phyloP scores from a whole-genome alignment of 768 basidiomycete species.

The Agaricus subrufescens region DNA sequence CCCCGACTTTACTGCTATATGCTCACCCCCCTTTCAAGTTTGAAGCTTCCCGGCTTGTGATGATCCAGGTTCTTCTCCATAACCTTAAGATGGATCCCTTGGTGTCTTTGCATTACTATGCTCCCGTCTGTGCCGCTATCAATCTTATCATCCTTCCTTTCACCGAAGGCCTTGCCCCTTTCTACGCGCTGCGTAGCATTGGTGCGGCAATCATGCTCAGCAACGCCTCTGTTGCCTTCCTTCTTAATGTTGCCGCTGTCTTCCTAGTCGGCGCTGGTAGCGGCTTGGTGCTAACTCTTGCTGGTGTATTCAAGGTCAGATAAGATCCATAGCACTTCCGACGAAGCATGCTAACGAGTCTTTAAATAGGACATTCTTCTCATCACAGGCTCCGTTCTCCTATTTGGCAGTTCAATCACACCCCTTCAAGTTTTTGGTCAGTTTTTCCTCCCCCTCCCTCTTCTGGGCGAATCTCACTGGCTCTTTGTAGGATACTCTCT shows the following conservation, averaged over 20 bases:
- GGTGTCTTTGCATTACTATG: slow-evolving; percentile 93
- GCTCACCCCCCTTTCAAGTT: slow-evolving; percentile 44
- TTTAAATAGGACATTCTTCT: slow-evolving; percentile 80
- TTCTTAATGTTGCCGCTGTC: slow-evolving; percentile 89
- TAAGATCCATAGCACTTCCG: background rate
- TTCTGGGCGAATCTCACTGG: background rate
- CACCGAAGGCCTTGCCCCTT: slow-evolving; percentile 87
- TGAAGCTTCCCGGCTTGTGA: slow-evolving; percentile 90
- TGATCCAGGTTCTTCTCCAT: slow-evolving; percentile 93
- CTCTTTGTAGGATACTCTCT: slow-evolving; percentile 69
- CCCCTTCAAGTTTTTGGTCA: slow-evolving; percentile 79
- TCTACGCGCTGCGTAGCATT: slow-evolving; percentile 61
- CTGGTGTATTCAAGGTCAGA: slow-evolving; percentile 86
- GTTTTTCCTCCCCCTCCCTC: slow-evolving; percentile 14
- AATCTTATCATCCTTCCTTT: slow-evolving; percentile 85
- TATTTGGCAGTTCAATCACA: slow-evolving; percentile 79
- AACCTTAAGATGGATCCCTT: slow-evolving; percentile 98
- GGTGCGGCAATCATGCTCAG: slow-evolving; percentile 70
- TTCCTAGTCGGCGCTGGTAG: slow-evolving; percentile 88
- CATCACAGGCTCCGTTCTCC: slow-evolving; percentile 83
- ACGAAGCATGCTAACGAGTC: background rate
- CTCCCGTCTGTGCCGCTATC: slow-evolving; percentile 89
- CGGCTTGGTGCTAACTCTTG: slow-evolving; percentile 86
- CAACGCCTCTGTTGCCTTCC: slow-evolving; percentile 86
- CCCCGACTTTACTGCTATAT: background rate